Percentiles rank a stretch among this genome's conserved stretches.
Conservation (phyloP, 306 rosid genomes). For the Luffa acutangula region DNA sequence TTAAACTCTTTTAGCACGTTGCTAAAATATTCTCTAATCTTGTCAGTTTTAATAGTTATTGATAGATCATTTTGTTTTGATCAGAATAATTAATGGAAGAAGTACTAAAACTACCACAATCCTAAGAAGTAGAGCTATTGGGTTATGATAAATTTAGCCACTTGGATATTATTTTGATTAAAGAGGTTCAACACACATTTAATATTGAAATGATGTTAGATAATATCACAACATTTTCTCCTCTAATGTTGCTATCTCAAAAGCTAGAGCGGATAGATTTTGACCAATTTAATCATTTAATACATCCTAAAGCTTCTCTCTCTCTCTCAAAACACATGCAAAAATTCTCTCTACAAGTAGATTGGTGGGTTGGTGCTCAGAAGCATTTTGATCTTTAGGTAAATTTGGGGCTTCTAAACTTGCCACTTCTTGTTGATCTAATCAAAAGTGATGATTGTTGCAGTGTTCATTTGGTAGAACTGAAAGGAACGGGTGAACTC, state of each 20-base stretch:
- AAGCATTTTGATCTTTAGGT: background rate
- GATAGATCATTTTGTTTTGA: background rate
- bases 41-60: background rate
- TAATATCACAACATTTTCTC: background rate
- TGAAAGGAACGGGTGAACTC: conserved; percentile 59
- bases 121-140: background rate
- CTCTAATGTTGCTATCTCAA: background rate
- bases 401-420: background rate
- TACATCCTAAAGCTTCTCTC: background rate
- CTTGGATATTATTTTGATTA: background rate
- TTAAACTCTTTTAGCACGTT: background rate
- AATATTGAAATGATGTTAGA: background rate
- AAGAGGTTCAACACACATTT: background rate
- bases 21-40: background rate
- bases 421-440: background rate
- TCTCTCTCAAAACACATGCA: background rate
- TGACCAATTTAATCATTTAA: background rate
- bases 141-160: background rate
- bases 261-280: background rate
- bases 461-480: conserved; percentile 95
- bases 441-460: conserved; percentile 8
- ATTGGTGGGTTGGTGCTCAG: background rate
- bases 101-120: background rate
- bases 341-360: background rate
- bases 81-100: background rate